Evolutionary conservation across 129 eudicot species (phyloP), one percentile per base, ranked within the genome.

Genomic region (Saposhnikovia divaricata): DNA sequence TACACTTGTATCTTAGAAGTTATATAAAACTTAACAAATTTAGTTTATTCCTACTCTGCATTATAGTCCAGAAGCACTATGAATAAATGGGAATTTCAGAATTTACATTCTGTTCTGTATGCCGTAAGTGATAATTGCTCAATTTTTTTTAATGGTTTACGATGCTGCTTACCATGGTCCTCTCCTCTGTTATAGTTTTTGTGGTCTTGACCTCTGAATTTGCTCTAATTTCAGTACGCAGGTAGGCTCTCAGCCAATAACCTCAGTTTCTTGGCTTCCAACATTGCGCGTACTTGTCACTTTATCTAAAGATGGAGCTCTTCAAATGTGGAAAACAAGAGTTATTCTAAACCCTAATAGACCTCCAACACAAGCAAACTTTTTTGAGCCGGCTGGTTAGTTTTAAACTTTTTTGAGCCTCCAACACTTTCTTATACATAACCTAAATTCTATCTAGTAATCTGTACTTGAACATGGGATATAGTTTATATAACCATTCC

Each of bases 361-460:
- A 76, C 92, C 99, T 44, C 99, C 90, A 4, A 87, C 84, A 86
- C 97, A 87, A 90, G 97, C 97, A 59, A 92, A 90, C 82, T 95
- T 95, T 85, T 95, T 95, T 78, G 99, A 95, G 88, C 85, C 96
- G 80, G 97, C 99, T 86, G 97, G 99, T 94, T 77, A 89, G 96
- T 78, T 77, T 80, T 47, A 40, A 70, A 23, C 31, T 1, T 34
- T 34, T 34, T 34, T 34, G 2, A 34, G n/a, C 37, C 37, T 34
- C 37, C 37, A 34, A 34, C 37, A 34, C 37, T 34, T 34, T 34
- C 37, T 34, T 34, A 34, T 34, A 34, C 37, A 34, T 34, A 34
- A 34, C 37, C 37, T 34, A 34, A 34, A 34, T 34, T 34, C 37
- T 34, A 34, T 34, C 37, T 34, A 34, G 37, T 34, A 34, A 34